A percentile compares a stretch with the other conserved stretches of the same genome.
Evolutionary conservation across 1,284 basidiomycete species (phyloP).

Genomic region (Boletellus deceptivus): DNA sequence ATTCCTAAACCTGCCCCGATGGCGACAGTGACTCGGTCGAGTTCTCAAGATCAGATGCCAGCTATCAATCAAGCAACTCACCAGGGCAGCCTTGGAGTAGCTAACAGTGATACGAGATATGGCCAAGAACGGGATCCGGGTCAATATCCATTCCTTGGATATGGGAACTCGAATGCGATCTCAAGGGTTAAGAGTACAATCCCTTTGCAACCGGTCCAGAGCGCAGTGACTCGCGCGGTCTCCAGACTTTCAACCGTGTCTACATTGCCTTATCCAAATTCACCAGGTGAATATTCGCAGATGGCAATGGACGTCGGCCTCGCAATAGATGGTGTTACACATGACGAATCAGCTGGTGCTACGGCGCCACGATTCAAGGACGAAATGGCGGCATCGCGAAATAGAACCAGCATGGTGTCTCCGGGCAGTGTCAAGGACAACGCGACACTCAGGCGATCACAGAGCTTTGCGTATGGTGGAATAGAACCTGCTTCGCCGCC

Average conservation of each 20-base stretch:
- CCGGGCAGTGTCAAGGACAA: constrained; percentile 21
- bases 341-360: constrained; percentile 38
- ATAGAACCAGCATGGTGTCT: constrained; percentile 34
- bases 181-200: constrained; percentile 25
- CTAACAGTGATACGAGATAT: not conserved
- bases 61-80: constrained; percentile 3
- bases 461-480: constrained; percentile 53
- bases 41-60: constrained; percentile 15
- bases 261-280: constrained; percentile 51
- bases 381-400: constrained; percentile 33
- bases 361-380: constrained; percentile 37
- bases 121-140: constrained; percentile 15
- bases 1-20: constrained; percentile 32
- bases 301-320: constrained; percentile 39
- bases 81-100: not conserved
- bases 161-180: constrained; percentile 14
- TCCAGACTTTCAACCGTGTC: constrained; percentile 52
- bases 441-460: constrained; percentile 34
- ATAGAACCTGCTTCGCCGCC: constrained; percentile 49
- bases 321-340: constrained; percentile 44
- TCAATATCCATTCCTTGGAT: constrained; percentile 26
- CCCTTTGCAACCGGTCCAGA: constrained; percentile 37
- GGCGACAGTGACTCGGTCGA: constrained; percentile 28
- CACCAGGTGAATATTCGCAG: constrained; percentile 36
- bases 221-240: constrained; percentile 37